A percentile compares a stretch with the other conserved stretches of the same genome.
Conservation (phyloP, 306 rosid genomes). For the Trifolium fragiferum region DNA sequence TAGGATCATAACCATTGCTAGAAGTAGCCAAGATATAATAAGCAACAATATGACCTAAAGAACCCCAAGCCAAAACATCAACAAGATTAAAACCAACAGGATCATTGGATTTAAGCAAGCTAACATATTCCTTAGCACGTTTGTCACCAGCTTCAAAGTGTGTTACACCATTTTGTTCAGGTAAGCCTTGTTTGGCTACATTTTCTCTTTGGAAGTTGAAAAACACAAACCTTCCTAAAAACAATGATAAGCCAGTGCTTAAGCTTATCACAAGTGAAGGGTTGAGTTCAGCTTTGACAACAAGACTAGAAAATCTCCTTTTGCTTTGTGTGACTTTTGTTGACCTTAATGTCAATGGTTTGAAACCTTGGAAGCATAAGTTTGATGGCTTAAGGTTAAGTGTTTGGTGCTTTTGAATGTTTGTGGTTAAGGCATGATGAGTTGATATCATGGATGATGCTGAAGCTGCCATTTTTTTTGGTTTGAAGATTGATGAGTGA, state of each 20-base stretch:
- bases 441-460: slow-evolving; percentile 63
- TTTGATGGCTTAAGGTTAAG: slow-evolving; percentile 50
- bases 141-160: slow-evolving; percentile 95
- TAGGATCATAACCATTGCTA: slow-evolving; percentile 95
- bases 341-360: slow-evolving; percentile 48
- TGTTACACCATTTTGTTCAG: slow-evolving; percentile 88
- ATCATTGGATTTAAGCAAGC: slow-evolving; percentile 92
- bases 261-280: slow-evolving; percentile 83
- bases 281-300: slow-evolving; percentile 76
- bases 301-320: slow-evolving; percentile 29
- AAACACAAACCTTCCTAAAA: slow-evolving; percentile 94
- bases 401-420: slow-evolving; percentile 41
- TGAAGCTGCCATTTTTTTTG: slow-evolving; percentile 52
- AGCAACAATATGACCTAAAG: slow-evolving; percentile 89
- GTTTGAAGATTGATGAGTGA: neutral
- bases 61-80: slow-evolving; percentile 97
- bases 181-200: slow-evolving; percentile 90
- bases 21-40: slow-evolving; percentile 93
- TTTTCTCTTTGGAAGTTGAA: slow-evolving; percentile 99
- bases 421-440: slow-evolving; percentile 49
- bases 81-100: slow-evolving; percentile 97
- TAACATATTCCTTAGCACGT: slow-evolving; percentile 90
- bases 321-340: slow-evolving; percentile 28
- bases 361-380: slow-evolving; percentile 80
- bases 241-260: slow-evolving; percentile 93